These are phyloP conservation scores for Xylariaceae sp. DNA, from an alignment of 2,329 filamentous ascomycete species.

Conservation along the genomic window DNA sequence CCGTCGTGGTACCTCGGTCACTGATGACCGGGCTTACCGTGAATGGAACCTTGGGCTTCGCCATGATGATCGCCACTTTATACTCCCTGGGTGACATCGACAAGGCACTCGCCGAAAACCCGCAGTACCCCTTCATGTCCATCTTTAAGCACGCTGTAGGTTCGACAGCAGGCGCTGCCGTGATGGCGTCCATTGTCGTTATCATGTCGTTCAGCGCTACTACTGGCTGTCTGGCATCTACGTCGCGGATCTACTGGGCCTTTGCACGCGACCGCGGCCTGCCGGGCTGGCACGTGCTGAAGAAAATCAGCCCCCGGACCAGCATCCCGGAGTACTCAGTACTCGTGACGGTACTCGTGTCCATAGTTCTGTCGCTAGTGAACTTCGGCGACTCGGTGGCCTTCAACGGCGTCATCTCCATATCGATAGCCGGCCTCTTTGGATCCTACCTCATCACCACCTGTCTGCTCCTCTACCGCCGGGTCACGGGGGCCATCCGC, in stretches of 20 bases:
- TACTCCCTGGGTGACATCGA: slow-evolving; percentile 49
- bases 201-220: slow-evolving; percentile 44
- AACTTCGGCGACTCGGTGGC: slow-evolving; percentile 21
- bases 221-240: slow-evolving; percentile 50
- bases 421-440: slow-evolving; percentile 22
- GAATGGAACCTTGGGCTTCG: slow-evolving; percentile 48
- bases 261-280: slow-evolving; percentile 33
- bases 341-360: slow-evolving; percentile 15
- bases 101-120: slow-evolving; percentile 37
- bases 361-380: slow-evolving; percentile 21
- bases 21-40: slow-evolving; percentile 44
- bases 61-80: slow-evolving; percentile 51
- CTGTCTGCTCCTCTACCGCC: slow-evolving; percentile 15
- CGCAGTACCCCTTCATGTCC: slow-evolving; percentile 54
- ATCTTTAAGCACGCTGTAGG: slow-evolving; percentile 49
- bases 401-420: slow-evolving; percentile 23
- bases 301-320: slow-evolving; percentile 19
- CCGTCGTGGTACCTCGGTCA: slow-evolving; percentile 43
- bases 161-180: slow-evolving; percentile 41
- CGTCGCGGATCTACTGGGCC: slow-evolving; percentile 52
- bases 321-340: slow-evolving; percentile 21
- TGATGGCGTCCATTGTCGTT: slow-evolving; percentile 46
- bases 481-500: slow-evolving; percentile 19
- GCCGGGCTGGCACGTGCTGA: slow-evolving; percentile 19
- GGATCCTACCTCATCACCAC: slow-evolving; percentile 21